Base-by-base conservation (phyloP, 2,329 filamentous ascomycete species). In the Stachybotrys chartarum region DNA sequence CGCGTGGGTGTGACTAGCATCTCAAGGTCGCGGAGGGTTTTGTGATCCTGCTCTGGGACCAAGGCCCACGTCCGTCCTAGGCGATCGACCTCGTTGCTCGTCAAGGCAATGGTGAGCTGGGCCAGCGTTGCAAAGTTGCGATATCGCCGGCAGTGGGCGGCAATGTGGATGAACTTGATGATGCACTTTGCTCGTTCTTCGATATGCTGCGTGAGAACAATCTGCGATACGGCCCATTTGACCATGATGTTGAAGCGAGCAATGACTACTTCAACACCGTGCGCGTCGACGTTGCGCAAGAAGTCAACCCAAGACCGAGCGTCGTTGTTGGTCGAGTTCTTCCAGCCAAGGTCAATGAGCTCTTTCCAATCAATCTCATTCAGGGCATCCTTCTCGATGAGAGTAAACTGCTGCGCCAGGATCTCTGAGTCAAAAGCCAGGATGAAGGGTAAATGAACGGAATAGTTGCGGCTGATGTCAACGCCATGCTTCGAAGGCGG, bases 351-450 rank as follows among this genome's bases (percentile, higher is more conserved):
- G 54, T 91, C 88, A 54, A 93, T 89, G 12, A 94, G 77, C 62
- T 94, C 90, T 67, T 88, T 91, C 90, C 90, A 94, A 71, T 93
- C 89, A 59, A 94, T 88, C 68, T 93, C 90, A 61, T 91, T 89
- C 24, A 94, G 76, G 1, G 89, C 90, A 66, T 93, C 90, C 68
- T 93, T 92, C 66, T 94, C 90, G 50, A 94, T 90, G 39, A 94
- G 78, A 0, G 89, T 93, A 61, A 94, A 90, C 63, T 94, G 90
- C 68, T 92, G 87, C 3, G 90, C 90, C 30, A 94, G 78, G 3
- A 87, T 76, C 61, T 90, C 85, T 6, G 90, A 91, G 63, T 91
- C 88, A 62, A 91, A 92, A 0, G 88, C 88, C 30, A 94, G 76
- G 55, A 91, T 86, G 68, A 94, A 94, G 0, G 90, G 90, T 42